Evolutionary conservation across 2,329 filamentous ascomycete genomes (phyloP).

Genomic region (Exophiala dermatitidis): DNA sequence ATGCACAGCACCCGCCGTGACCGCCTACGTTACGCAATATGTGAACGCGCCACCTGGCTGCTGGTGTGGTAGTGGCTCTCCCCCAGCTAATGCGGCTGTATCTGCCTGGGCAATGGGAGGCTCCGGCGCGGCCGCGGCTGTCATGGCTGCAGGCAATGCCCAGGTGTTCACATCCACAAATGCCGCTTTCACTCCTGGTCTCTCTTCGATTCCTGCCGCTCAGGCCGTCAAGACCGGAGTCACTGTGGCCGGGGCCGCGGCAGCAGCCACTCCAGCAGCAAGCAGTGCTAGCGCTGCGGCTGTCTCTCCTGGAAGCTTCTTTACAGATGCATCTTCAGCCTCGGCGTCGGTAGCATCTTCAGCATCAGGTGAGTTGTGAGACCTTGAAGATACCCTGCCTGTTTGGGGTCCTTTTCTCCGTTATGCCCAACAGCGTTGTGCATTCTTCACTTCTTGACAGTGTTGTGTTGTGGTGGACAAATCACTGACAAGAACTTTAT

Average conservation of each 20-base stretch:
- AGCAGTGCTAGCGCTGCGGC: conserved; percentile 6
- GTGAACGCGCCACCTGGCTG: conserved; percentile 20
- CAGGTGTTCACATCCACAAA: conserved; percentile 9
- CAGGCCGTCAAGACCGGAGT: conserved; percentile 22
- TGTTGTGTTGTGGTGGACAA: no score
- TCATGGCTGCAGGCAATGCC: conserved; percentile 5
- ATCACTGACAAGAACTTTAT: no score
- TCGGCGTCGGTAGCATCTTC: conserved; percentile 2
- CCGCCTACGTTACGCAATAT: conserved; percentile 19
- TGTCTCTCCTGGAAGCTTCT: conserved; percentile 14
- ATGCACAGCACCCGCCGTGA: conserved; percentile 15
- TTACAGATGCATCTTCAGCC: conserved; percentile 2
- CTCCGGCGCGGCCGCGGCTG: background rate
- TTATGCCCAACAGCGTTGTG: background rate
- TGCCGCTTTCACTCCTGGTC: conserved; percentile 18
- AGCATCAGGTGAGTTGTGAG: background rate
- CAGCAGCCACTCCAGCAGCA: conserved; percentile 2
- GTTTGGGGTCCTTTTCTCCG: background rate
- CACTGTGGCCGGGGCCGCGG: conserved; percentile 13
- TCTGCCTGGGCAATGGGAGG: background rate
- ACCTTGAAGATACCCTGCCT: background rate
- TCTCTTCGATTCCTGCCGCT: conserved; percentile 22
- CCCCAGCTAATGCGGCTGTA: background rate
- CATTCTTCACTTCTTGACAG: no score
- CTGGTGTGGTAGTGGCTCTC: conserved; percentile 12